Base-by-base conservation (phyloP, 1,284 basidiomycete species). In the Naganishia cerealis region DNA sequence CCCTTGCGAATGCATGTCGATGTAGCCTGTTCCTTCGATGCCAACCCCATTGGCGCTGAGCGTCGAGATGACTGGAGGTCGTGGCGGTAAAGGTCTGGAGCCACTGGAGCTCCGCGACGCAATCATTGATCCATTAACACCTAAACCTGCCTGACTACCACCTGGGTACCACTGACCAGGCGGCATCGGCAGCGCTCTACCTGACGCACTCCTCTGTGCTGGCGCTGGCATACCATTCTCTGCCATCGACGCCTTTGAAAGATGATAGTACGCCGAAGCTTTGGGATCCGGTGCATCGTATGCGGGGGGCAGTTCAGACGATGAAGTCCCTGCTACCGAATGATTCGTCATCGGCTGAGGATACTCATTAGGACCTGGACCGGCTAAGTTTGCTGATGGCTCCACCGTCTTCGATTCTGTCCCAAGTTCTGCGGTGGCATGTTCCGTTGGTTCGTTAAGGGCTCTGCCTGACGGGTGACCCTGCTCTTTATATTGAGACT, bases 301-400 rank as follows among this genome's bases (percentile, higher is more conserved):
- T 9, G 48, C 61, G n/a, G 61, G 61, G 7, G 61, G 61, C 10
- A 54, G 50, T 40, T 63, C 61, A 16, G 50, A 63, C 9, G 61
- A 63, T 26, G 61, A 54, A 33, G n/a, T 54, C 12, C 38, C 46
- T 42, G 24, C 50, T 18, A 21, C 21, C 26, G 10, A 15, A 6
- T 63, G 61, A 63, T 63, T 63, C 61, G 61, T 63, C 61, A 63
- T 63, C 61, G 61, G 36, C 10, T 50, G 46, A 10, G 21, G 46
- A 21, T 24, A 9, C 8, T 24, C 46, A 8, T n/a, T n/a, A 50
- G n/a, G 46, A 24, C 46, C 46, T 24, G 46, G 13, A 10, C 9
- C 46, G 5, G 46, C 8, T 13, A 50, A 24, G 24, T 8, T 24
- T 8, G 46, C 46, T 24, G 46, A 50, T 50, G 13, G 10, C 9